Base-by-base conservation (phyloP, 1,284 basidiomycete species). In the Chiua sp. region DNA sequence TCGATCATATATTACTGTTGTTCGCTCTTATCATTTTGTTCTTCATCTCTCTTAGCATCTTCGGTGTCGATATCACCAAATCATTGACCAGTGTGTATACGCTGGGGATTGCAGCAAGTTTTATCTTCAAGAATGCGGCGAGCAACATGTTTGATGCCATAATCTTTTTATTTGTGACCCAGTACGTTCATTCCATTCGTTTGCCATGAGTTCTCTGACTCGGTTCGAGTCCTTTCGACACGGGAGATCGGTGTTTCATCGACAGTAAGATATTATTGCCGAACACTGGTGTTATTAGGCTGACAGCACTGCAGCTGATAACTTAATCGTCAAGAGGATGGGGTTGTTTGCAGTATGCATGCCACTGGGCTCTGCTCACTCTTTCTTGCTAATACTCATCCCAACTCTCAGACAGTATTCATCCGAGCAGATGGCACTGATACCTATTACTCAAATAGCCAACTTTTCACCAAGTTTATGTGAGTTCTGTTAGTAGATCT, bases 81-180 rank as follows among this genome's bases (percentile, higher is more conserved):
- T 86, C 84, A 32, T 69, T 92, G 73, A 86, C 87, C 48, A 90
- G 87, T 69, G 77, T 90, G 63, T 92, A 91, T 70, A 80, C 88
- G 12, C 69, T 91, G 63, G 84, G 79, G 23, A 83, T 92, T 59
- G 90, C 87, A 4, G 84, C 83, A 20, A 90, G 88, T 67, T 92
- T 92, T 66, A 82, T 92, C 62, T 92, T 92, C 80, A 91, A 89
- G 77, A 84, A 80, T 64, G 75, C 90, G 12, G 87, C 89, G 23
- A 86, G 84, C 59, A 82, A 78, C 59, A 86, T 86, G 46, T 92
- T 92, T 67, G 90, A 92, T 74, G 82, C 90, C 47, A 87, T 92
- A 68, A 88, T 91, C 82, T 90, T 92, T 71, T 72, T 92, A 65
- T 92, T 92, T 71, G 89, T 92, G 47, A 88, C 89, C 8, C 91